Evolutionary conservation across 2,329 filamentous ascomycete species (phyloP), one percentile per base, ranked within the genome.

Genomic region (Pyricularia sp.): DNA sequence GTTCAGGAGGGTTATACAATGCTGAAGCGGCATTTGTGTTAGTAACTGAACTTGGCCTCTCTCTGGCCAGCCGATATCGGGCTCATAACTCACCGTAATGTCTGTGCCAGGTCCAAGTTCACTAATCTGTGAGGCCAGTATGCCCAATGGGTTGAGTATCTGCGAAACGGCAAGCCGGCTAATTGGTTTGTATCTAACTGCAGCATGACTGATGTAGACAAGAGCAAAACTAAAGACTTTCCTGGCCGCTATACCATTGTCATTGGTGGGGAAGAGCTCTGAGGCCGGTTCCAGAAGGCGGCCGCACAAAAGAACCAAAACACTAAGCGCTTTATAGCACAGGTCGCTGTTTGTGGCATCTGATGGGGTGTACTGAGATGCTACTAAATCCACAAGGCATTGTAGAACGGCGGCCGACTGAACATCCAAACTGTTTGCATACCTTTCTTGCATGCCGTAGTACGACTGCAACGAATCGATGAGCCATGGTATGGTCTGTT

Each of bases 381-480:
- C 65, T 10, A 70, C 70, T 14, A 84, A 70, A 23, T 78, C 76
- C 17, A 83, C 69, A 2, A 77, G 75, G 58, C 74, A 77, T 59
- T 80, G 76, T 4, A 85, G 73, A 1, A 81, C 71, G 11, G 76
- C 71, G 10, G 79, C 72, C 4, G 81, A 73, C 25, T 77, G 76
- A 55, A 72, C 74, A 20, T 74, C 74, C 68, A 73, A 72, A 64
- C 73, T 55, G 58, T 74, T 68, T 55, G 77, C 76, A 77, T 81
- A 80, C 71, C 76, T 75, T 76, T 78, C 69, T 82, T 63, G 80
- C 12, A 78, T 74, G 25, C 77, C 73, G 66, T 81, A 78, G 33
- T 86, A 74, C 61, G 80, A 78, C 50, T 82, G 77, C 71, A 82
- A 76, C 7, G 79, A 79, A 72, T 87, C 85, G 69, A 86, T 75